Percentiles rank a stretch among this genome's conserved stretches.
Evolutionary conservation across 208 protist genomes (phyloP).

Genomic region (Crithidia expoeki): DNA sequence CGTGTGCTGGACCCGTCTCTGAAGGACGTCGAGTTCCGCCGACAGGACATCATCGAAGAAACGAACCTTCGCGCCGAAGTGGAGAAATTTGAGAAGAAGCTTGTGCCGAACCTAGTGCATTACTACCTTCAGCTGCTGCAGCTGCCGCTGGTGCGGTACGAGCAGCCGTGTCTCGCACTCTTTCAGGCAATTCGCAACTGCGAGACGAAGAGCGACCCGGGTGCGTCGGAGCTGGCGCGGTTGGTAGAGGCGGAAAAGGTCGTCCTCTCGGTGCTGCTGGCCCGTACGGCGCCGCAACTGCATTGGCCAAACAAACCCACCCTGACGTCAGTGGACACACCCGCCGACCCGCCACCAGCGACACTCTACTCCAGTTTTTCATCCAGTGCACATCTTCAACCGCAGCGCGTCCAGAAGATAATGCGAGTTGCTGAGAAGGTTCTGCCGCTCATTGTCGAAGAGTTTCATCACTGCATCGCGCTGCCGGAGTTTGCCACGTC

Average conservation of each 20-base stretch:
- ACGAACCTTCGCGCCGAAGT: conserved; percentile 41
- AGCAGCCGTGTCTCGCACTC: conserved; percentile 53
- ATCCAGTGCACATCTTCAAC: conserved; percentile 59
- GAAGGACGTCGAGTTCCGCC: conserved; percentile 58
- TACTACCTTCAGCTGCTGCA: conserved; percentile 71
- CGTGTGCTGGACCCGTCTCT: conserved; percentile 62
- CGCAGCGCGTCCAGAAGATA: conserved; percentile 52
- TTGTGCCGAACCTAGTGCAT: conserved; percentile 49
- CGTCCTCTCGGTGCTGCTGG: conserved; percentile 61
- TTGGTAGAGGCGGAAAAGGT: conserved; percentile 60
- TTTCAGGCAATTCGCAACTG: conserved; percentile 39
- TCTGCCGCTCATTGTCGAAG: conserved; percentile 34
- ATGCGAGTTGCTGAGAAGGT: conserved; percentile 49
- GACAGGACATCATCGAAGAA: conserved; percentile 54
- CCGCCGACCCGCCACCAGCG: conserved; percentile 28
- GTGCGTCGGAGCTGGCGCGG: conserved; percentile 29
- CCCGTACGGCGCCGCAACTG: conserved; percentile 44
- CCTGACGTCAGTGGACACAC: conserved; percentile 16
- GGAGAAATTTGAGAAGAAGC: conserved; percentile 32
- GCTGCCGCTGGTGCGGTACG: conserved; percentile 59
- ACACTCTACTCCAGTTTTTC: conserved; percentile 68
- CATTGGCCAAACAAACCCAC: conserved; percentile 47
- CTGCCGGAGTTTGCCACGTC: conserved; percentile 17
- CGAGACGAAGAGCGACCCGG: not conserved
- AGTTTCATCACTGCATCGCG: conserved; percentile 36